Evolutionary conservation across 1,284 basidiomycete species (phyloP).

Genomic region (Tilletia walkeri): DNA sequence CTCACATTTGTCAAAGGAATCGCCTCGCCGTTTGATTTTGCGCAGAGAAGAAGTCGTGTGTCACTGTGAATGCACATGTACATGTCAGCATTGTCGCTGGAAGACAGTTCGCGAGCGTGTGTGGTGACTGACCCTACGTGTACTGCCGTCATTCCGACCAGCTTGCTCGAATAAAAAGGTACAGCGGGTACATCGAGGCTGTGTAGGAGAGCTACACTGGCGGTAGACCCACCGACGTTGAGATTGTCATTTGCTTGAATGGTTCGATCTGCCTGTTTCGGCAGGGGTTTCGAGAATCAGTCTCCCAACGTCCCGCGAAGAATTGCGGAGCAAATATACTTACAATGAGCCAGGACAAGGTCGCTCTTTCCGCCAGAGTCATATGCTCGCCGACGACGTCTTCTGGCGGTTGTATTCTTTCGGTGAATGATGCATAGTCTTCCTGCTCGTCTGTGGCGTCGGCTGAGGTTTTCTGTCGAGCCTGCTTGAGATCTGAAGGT

Average conservation of each 20-base stretch:
- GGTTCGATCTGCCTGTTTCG: slow-evolving; percentile 34
- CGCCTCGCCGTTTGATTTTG: slow-evolving; percentile 70
- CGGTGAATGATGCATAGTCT: slow-evolving; percentile 16
- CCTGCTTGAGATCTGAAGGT: not conserved
- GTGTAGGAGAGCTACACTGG: slow-evolving; percentile 82
- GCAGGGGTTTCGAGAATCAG: not conserved
- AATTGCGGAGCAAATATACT: not conserved
- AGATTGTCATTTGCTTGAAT: slow-evolving; percentile 42
- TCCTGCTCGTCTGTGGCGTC: not conserved
- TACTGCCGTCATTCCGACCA: slow-evolving; percentile 67
- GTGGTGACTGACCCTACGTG: slow-evolving; percentile 73
- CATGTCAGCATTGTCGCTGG: not conserved
- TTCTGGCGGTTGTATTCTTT: slow-evolving; percentile 37
- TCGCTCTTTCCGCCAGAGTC: slow-evolving; percentile 49
- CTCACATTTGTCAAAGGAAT: slow-evolving; percentile 63
- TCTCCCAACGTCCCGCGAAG: not conserved
- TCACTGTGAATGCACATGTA: slow-evolving; percentile 24
- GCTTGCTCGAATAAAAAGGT: slow-evolving; percentile 55
- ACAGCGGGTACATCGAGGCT: slow-evolving; percentile 70
- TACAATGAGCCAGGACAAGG: slow-evolving; percentile 47
- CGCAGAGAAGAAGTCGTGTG: slow-evolving; percentile 80
- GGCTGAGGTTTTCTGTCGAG: not conserved
- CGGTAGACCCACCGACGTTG: slow-evolving; percentile 71
- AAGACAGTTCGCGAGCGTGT: not conserved
- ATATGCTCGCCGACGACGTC: slow-evolving; percentile 35